Percentiles rank a stretch among this genome's conserved stretches.
Conservation (phyloP, 331 rosid genomes). For the Cucumis variabilis region DNA sequence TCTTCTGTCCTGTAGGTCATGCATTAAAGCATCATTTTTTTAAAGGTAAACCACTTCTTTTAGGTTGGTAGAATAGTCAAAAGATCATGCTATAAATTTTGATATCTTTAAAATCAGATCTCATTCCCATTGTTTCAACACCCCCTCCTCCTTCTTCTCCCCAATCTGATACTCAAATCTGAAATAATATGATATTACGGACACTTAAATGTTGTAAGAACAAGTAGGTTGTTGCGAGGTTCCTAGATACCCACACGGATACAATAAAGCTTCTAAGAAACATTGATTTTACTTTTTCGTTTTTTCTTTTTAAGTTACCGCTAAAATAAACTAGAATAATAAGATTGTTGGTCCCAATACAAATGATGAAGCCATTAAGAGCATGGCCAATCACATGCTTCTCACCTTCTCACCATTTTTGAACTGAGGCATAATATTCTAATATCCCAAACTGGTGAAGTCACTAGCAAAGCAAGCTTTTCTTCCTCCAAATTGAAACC, state of each 20-base stretch:
- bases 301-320: neutral
- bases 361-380: constrained; percentile 19
- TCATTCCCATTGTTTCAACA: neutral
- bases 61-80: neutral
- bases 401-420: constrained; percentile 24
- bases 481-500: constrained; percentile 16
- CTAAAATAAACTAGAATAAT: neutral
- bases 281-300: neutral
- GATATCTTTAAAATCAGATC: neutral
- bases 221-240: no score
- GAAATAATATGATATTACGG: no score
- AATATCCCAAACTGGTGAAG: constrained; percentile 2
- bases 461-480: neutral
- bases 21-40: neutral
- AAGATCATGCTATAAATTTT: neutral
- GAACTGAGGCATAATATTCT: constrained; percentile 2
- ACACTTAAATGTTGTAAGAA: no score
- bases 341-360: constrained; percentile 32
- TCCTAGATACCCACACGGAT: no score
- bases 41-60: constrained; percentile 11
- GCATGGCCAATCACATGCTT: constrained; percentile 7
- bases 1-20: constrained; percentile 8
- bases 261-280: no score
- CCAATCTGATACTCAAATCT: neutral
- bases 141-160: neutral